These are phyloP conservation scores for Persicaria tinctoria DNA, from an alignment of 148 eudicot species.

Conservation along the genomic window DNA sequence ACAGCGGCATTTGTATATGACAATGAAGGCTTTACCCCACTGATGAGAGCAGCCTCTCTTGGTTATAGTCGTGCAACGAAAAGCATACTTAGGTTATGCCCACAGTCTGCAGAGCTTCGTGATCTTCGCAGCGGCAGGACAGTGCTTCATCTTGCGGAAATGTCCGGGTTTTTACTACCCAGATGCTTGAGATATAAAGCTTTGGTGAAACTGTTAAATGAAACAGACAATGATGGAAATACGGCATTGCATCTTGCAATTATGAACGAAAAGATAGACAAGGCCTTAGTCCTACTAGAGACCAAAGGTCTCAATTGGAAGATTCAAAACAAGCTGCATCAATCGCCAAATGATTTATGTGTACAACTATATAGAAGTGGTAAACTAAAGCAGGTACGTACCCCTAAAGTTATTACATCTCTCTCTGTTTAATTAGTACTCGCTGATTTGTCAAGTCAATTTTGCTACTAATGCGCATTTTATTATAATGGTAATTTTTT, in stretches of 20 bases:
- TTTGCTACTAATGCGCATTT: too few relatives aligned
- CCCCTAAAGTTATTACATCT: too few relatives aligned
- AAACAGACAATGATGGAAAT: background rate
- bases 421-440: too few relatives aligned
- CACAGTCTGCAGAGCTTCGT: too few relatives aligned
- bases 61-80: too few relatives aligned
- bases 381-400: background rate
- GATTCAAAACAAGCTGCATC: background rate
- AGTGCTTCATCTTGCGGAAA: background rate
- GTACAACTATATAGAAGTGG: background rate
- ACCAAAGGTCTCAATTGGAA: background rate
- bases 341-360: background rate
- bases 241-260: background rate
- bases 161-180: fast-evolving
- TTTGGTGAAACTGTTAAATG: background rate
- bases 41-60: background rate
- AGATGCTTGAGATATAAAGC: background rate
- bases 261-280: background rate
- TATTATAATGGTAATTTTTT: too few relatives aligned
- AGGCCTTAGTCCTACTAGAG: background rate
- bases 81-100: too few relatives aligned
- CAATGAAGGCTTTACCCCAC: background rate
- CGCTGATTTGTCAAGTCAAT: too few relatives aligned
- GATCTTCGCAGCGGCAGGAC: background rate
- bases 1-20: background rate